Evolutionary conservation across 495 filamentous ascomycete genomes (phyloP).

Genomic region (Hypoxylon fragiforme): DNA sequence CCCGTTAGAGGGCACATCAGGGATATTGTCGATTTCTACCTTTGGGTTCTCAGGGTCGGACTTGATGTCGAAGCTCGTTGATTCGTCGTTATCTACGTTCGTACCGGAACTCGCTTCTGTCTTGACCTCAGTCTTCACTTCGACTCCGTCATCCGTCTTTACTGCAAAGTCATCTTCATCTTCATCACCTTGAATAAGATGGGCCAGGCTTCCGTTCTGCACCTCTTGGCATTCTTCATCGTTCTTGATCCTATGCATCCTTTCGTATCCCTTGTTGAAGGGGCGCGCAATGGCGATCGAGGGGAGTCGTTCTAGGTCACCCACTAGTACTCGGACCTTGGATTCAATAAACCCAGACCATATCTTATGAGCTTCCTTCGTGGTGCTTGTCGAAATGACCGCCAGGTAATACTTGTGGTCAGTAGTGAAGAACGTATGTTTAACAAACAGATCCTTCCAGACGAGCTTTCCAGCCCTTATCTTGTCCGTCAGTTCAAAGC

Average conservation of each 20-base stretch:
- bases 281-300: slow-evolving; percentile 84
- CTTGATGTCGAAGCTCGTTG: slow-evolving; percentile 36
- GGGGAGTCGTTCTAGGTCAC: slow-evolving; percentile 71
- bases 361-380: slow-evolving; percentile 77
- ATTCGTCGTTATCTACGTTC: slow-evolving; percentile 39
- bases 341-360: slow-evolving; percentile 96
- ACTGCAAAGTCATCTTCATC: slow-evolving; percentile 31
- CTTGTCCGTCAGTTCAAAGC: slow-evolving; percentile 73
- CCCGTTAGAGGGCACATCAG: slow-evolving; percentile 12
- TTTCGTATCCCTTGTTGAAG: slow-evolving; percentile 89
- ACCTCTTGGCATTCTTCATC: slow-evolving; percentile 72
- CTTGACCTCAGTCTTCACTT: slow-evolving; percentile 22
- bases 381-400: slow-evolving; percentile 81
- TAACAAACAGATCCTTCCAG: slow-evolving; percentile 87
- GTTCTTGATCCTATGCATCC: slow-evolving; percentile 71
- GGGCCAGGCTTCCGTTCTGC: slow-evolving; percentile 70
- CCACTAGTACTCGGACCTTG: slow-evolving; percentile 81
- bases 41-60: slow-evolving; percentile 38
- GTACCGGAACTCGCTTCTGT: slow-evolving; percentile 54
- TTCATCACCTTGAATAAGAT: slow-evolving; percentile 59
- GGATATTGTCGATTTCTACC: slow-evolving; percentile 28
- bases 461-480: slow-evolving; percentile 72
- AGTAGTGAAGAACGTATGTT: slow-evolving; percentile 87
- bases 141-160: slow-evolving; percentile 58
- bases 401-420: slow-evolving; percentile 94